Base-by-base conservation (phyloP, 352 stramenopile genomes). In the Phytophthora niederhauseri region DNA sequence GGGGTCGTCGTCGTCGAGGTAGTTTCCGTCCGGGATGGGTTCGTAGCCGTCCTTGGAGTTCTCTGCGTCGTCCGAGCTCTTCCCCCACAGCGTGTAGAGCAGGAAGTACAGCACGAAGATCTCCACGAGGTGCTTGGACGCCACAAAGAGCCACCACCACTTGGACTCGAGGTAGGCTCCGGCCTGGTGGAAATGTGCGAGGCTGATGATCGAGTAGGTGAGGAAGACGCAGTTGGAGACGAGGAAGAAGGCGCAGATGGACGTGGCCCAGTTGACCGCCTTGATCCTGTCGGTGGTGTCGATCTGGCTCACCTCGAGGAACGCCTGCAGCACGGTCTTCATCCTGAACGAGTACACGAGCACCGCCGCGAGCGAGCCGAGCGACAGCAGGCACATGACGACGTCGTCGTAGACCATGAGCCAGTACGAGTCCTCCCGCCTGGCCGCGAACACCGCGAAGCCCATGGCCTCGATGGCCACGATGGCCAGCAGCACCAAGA, bases 221-320 rank as follows among this genome's bases (percentile, higher is more conserved):
- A 98, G 87, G 64, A 98, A 90, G 24, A 96, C 79, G 6, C 85
- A 82, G 55, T 98, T 94, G 8, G 94, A 89, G n/a, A 98, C 73
- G 68, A 99, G 97, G 74, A 99, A 99, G 53, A 98, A 80, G 31
- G 97, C 97, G 43, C 95, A 97, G 53, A 97, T 98, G 4, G 95
- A 88, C 15, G 96, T 98, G 45, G 98, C 98, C 86, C 93, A 98
- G 34, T 98, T 93, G 52, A 99, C 98, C 4, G 95, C 89, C 64
- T 95, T 96, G 38, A 99, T 97, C 64, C 98, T 92, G 63, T 91
- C 93, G n/a, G 98, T 98, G 14, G 96, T 99, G 38, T 97, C 96
- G 48, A 99, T 97, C 76, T 99, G 95, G 64, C 98, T 99, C 20
- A 99, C 97, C 43, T 97, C 95, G 5, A 98, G 87, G 48, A 99